Percentiles rank a stretch among this genome's conserved stretches.
Conservation (phyloP, 148 eudicot species). For the Silene conica region DNA sequence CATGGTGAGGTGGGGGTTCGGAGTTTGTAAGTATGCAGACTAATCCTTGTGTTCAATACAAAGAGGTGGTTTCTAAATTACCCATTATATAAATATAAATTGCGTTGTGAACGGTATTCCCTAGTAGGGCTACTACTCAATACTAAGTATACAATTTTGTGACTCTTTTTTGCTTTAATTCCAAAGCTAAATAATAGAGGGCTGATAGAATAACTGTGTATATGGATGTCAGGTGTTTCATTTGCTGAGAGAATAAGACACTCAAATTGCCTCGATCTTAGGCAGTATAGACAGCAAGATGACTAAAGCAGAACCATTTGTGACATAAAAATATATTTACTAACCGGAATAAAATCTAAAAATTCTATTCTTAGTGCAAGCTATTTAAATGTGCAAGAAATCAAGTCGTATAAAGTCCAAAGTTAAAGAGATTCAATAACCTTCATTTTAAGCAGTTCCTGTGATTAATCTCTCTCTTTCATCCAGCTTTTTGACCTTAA, state of each 20-base stretch:
- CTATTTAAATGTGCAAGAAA: background rate
- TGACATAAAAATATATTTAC: background rate
- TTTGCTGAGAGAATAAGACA: background rate
- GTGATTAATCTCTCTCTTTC: conserved; percentile 79
- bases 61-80: too few relatives aligned
- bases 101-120: too few relatives aligned
- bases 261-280: background rate
- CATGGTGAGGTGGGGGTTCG: too few relatives aligned
- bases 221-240: background rate
- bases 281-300: background rate
- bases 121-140: too few relatives aligned
- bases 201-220: too few relatives aligned
- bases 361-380: background rate
- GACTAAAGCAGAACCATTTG: background rate
- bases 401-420: background rate
- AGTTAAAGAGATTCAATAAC: conserved; percentile 21
- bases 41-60: too few relatives aligned
- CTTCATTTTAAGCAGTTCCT: conserved; percentile 79
- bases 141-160: too few relatives aligned
- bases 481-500: conserved; percentile 81
- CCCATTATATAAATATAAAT: too few relatives aligned
- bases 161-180: too few relatives aligned
- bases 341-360: background rate
- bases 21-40: too few relatives aligned
- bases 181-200: too few relatives aligned